Conservation (phyloP, 352 stramenopile species). For the Phytophthora syringae region DNA sequence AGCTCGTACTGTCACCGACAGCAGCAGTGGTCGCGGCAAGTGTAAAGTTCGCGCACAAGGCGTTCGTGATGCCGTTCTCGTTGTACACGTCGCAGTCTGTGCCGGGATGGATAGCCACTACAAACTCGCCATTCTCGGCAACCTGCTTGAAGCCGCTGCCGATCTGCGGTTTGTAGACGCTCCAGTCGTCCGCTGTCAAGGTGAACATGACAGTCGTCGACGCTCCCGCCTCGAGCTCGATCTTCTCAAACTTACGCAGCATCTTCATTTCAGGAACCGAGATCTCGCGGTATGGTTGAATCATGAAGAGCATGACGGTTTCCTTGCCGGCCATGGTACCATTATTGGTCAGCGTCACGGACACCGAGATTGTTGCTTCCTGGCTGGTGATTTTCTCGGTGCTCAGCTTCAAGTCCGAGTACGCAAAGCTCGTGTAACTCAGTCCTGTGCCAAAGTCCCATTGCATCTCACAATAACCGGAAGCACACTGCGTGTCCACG, state of each 20-base stretch:
- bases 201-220: slow-evolving; percentile 41
- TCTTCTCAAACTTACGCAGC: slow-evolving; percentile 82
- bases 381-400: slow-evolving; percentile 35
- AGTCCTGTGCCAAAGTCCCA: slow-evolving; percentile 72
- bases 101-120: slow-evolving; percentile 64
- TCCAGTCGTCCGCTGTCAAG: slow-evolving; percentile 58
- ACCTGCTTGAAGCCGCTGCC: slow-evolving; percentile 56
- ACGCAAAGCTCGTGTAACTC: slow-evolving; percentile 74
- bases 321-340: slow-evolving; percentile 67
- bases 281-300: slow-evolving; percentile 60
- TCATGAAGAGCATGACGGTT: slow-evolving; percentile 79
- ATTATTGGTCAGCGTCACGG: slow-evolving; percentile 69
- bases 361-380: slow-evolving; percentile 36
- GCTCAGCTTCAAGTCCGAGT: slow-evolving; percentile 49
- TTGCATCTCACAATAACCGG: slow-evolving; percentile 57
- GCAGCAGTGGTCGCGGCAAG: slow-evolving; percentile 18
- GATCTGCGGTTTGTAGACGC: slow-evolving; percentile 64
- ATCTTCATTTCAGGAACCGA: slow-evolving; percentile 80
- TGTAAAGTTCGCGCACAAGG: slow-evolving; percentile 53
- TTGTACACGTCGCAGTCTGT: slow-evolving; percentile 76
- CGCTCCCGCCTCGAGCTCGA: slow-evolving; percentile 48
- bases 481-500: slow-evolving; percentile 53
- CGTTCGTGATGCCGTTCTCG: slow-evolving; percentile 30
- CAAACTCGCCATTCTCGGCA: slow-evolving; percentile 70
- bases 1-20: slow-evolving; percentile 19